A percentile compares a stretch with the other conserved stretches of the same genome.
Conservation (phyloP, 208 protist species). For the Leptomonas seymouri region DNA sequence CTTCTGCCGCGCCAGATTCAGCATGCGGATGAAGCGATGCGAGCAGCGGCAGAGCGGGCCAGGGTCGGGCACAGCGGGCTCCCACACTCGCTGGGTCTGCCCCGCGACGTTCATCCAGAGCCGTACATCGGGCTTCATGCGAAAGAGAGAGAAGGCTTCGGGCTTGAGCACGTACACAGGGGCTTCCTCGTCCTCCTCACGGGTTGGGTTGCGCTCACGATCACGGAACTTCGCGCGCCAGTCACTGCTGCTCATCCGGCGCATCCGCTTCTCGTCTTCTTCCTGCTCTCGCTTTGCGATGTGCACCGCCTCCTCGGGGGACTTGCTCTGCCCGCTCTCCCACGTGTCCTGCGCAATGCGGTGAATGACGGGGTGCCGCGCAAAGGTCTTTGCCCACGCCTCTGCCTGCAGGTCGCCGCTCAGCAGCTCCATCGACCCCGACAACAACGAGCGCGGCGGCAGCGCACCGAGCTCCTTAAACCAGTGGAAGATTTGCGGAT, state of each 20-base stretch:
- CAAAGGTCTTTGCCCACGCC: constrained; percentile 72
- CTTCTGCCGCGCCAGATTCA: constrained; percentile 85
- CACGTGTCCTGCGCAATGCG: constrained; percentile 85
- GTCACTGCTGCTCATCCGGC: constrained; percentile 89
- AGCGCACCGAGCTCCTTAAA: constrained; percentile 87
- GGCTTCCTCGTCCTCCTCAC: constrained; percentile 75
- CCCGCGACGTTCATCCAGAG: constrained; percentile 75
- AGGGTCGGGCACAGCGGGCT: constrained; percentile 63
- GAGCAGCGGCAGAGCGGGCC: constrained; percentile 78
- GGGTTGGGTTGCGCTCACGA: constrained; percentile 84
- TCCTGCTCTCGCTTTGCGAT: constrained; percentile 74
- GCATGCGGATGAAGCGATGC: constrained; percentile 79
- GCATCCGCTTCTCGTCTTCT: constrained; percentile 90
- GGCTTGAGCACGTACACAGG: constrained; percentile 88
- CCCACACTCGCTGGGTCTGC: constrained; percentile 84
- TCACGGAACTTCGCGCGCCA: constrained; percentile 85
- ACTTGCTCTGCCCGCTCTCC: constrained; percentile 73
- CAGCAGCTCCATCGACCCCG: constrained; percentile 72
- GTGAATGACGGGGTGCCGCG: constrained; percentile 82
- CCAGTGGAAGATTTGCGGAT: constrained; percentile 90
- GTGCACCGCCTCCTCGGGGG: constrained; percentile 63
- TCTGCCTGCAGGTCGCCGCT: constrained; percentile 76
- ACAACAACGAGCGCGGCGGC: constrained; percentile 75
- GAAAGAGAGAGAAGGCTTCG: constrained; percentile 78
- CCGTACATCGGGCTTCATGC: constrained; percentile 70